Conservation (phyloP, 1,139 yeast genomes). For the Keqinozyma sinolaborantium region DNA sequence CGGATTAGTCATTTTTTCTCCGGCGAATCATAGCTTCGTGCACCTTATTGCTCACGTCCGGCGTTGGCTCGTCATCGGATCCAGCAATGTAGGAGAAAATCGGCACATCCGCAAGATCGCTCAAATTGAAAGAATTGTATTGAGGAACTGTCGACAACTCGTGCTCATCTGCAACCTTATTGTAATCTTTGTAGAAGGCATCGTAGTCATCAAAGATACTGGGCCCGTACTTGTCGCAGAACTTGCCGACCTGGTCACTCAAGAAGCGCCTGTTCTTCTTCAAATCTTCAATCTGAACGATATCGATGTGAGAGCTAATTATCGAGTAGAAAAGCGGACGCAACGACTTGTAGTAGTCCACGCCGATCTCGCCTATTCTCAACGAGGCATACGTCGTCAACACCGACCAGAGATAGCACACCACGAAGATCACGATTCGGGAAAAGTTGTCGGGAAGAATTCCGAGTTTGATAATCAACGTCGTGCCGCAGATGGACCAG, state of each 20-base stretch:
- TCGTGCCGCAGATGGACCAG: constrained; percentile 37
- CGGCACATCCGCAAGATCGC: background rate
- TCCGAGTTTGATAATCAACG: constrained; percentile 20
- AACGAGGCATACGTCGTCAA: constrained; percentile 42
- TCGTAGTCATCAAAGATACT: constrained; percentile 66
- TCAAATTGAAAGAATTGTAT: constrained; percentile 1
- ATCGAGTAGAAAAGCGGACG: constrained; percentile 36
- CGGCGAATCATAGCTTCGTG: constrained; percentile 8
- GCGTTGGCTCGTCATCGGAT: constrained; percentile 1
- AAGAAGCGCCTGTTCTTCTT: constrained; percentile 53
- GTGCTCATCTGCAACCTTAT: constrained; percentile 7
- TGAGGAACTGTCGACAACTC: constrained; percentile 2
- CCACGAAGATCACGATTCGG: constrained; percentile 19
- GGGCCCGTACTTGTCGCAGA: constrained; percentile 75
- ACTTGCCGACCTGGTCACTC: constrained; percentile 57
- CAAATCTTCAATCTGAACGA: constrained; percentile 44
- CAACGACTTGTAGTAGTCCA: constrained; percentile 37
- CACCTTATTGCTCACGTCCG: constrained; percentile 4
- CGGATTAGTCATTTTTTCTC: constrained; percentile 2
- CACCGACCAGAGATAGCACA: constrained; percentile 37
- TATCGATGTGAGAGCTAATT: constrained; percentile 38
- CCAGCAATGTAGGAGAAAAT: constrained; percentile 1
- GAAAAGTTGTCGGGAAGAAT: constrained; percentile 11
- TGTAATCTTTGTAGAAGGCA: constrained; percentile 27
- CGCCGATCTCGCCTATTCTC: constrained; percentile 40